Evolutionary conservation across 345 rosid genomes (phyloP).

Genomic region (Brassica carinata): DNA sequence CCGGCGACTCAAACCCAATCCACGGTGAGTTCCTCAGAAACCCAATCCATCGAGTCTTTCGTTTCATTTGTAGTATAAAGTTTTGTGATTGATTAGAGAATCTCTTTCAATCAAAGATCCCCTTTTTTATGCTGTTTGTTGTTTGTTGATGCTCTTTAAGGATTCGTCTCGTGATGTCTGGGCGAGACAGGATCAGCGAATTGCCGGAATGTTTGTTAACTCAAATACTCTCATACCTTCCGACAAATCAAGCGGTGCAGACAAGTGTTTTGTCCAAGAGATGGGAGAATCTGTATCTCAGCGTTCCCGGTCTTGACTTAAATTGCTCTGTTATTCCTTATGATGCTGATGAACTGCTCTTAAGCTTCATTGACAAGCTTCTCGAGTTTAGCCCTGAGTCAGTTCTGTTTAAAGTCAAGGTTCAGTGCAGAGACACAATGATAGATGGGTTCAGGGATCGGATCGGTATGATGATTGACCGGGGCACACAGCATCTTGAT

Average conservation of each 20-base stretch:
- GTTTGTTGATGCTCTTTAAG: not conserved
- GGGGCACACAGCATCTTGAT: slow-evolving; percentile 1
- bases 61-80: too few species aligned
- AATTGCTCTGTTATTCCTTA: not conserved
- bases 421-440: not conserved
- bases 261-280: slow-evolving; percentile 20
- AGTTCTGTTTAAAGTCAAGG: not conserved
- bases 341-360: not conserved
- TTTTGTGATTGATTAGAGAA: not conserved
- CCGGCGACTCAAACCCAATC: not conserved
- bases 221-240: slow-evolving; percentile 23
- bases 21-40: not conserved
- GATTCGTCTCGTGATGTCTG: not conserved
- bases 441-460: not conserved
- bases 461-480: not conserved
- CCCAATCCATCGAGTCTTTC: not conserved
- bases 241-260: slow-evolving; percentile 10
- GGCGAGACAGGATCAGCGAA: slow-evolving; percentile 2
- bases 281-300: slow-evolving; percentile 14
- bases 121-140: too few species aligned
- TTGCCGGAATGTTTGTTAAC: slow-evolving; percentile 26
- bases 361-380: not conserved
- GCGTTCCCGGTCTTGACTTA: slow-evolving; percentile 18
- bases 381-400: not conserved
- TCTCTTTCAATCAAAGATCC: not conserved